Evolutionary conservation across 2,329 filamentous ascomycete genomes (phyloP), one percentile per base, ranked within the genome.

Genomic region (Penicillium sp.): DNA sequence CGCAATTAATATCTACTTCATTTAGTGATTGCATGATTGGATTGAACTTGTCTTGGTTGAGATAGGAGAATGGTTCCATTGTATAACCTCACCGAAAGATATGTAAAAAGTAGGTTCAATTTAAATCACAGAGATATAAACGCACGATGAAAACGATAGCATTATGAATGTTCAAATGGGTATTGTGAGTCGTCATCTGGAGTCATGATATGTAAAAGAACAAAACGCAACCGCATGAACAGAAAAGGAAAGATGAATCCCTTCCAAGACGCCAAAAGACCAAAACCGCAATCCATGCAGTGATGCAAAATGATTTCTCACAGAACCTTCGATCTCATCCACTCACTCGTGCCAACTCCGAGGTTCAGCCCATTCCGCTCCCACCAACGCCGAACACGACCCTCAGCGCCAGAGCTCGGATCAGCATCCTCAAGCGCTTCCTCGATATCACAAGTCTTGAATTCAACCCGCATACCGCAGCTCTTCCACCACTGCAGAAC

Each of bases 391-490:
- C 87, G 75, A 17, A 95, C 87, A 33, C 79, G 78, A 56, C 83
- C 81, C 54, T 88, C 85, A 48, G 85, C 83, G 4, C 75, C 80
- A 33, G 81, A 80, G 4, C 91, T 80, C 21, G 64, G 64, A 49
- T 67, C 67, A 2, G 88, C 87, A 65, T 95, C 90, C 66, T 96
- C 90, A 34, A 96, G 76, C 0, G 90, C 90, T 70, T 96, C 91
- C 66, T 96, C 90, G 53, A 97, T 93, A 67, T 95, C 89, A 67
- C 89, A 95, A 1, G 88, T 95, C 67, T 91, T 90, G 69, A 95
- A 96, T 68, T 95, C 88, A 24, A 96, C 89, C 45, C 80, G 78
- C 58, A 90, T 77, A 0, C 83, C 81, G 32, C 71, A 75, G 29
- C 77, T 77, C 62, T 87, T 85, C 90, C 91, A 96, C 91, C 91